Evolutionary conservation across 306 rosid species (phyloP).

Genomic region (Pyrus betulifolia): DNA sequence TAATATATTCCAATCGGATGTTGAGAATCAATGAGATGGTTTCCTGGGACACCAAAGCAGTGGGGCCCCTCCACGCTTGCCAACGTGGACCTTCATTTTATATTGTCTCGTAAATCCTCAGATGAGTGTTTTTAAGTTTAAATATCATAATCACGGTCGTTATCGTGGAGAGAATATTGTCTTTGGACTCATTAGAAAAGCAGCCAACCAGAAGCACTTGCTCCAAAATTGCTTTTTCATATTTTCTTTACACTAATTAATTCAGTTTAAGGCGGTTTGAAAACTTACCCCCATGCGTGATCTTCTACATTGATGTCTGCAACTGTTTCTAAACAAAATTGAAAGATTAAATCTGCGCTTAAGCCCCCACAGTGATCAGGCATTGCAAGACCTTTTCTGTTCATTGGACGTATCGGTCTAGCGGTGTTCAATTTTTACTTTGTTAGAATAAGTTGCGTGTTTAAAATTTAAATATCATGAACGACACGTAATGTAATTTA

Average conservation of each 20-base stretch:
- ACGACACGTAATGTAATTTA: neutral
- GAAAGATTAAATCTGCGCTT: neutral
- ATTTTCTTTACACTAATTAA: constrained; percentile 8
- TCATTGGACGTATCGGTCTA: too few species aligned
- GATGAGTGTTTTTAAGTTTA: neutral
- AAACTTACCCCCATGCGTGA: neutral
- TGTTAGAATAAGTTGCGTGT: too few species aligned
- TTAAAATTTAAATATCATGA: too few species aligned
- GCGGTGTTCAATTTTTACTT: too few species aligned
- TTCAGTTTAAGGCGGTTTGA: constrained; percentile 4
- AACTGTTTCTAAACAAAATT: neutral
- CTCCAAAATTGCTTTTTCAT: neutral
- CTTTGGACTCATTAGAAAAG: constrained; percentile 19
- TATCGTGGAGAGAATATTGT: constrained; percentile 20
- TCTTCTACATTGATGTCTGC: neutral
- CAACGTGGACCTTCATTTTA: constrained; percentile 1
- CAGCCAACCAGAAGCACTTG: constrained; percentile 16
- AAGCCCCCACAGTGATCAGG: neutral
- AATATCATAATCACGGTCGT: constrained; percentile 6
- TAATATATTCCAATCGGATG: neutral
- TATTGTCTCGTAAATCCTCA: neutral
- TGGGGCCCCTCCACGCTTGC: constrained; percentile 17
- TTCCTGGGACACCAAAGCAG: neutral
- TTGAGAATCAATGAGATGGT: neutral
- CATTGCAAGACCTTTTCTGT: neutral